phyloP scores from a whole-genome alignment of 371 early-diverging fungal species.

The Umbelopsis sp. region DNA sequence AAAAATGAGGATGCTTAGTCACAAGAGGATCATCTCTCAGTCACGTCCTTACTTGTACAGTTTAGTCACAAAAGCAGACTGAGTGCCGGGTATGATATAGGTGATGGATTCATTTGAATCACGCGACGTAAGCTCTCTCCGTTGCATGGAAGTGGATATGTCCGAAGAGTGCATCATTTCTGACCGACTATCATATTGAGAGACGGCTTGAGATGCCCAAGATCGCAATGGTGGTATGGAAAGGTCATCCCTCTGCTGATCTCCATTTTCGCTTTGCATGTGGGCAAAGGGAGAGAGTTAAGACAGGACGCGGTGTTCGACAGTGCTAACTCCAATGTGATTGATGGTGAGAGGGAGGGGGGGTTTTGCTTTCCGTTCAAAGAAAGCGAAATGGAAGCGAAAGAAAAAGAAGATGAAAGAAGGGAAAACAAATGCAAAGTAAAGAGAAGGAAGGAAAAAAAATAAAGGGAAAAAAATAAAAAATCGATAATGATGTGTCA shows the following conservation, averaged over 20 bases:
- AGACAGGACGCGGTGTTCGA: not conserved
- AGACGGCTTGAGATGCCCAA: slow-evolving; percentile 11
- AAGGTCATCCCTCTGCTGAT: slow-evolving; percentile 7
- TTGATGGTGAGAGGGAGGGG: not conserved
- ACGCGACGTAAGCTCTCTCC: not conserved
- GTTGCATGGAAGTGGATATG: slow-evolving; percentile 21
- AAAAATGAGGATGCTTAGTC: not conserved
- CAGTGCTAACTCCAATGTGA: not conserved
- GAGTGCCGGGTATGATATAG: slow-evolving; percentile 14
- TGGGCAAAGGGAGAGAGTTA: not conserved
- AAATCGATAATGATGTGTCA: not conserved
- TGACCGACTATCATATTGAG: not conserved
- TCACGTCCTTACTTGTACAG: slow-evolving; percentile 1
- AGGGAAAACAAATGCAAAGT: not conserved
- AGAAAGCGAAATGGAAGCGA: not conserved
- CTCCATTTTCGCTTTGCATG: slow-evolving; percentile 17
- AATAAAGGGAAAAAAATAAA: not conserved
- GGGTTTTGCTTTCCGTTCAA: not conserved
- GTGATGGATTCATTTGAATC: slow-evolving; percentile 15
- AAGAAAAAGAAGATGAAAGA: not conserved
- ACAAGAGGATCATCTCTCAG: not conserved
- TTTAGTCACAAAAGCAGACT: slow-evolving; percentile 12
- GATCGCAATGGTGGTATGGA: slow-evolving; percentile 11
- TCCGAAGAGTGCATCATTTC: slow-evolving; percentile 19
- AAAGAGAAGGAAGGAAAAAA: not conserved